Evolutionary conservation across 371 early-diverging fungal species (phyloP).

Genomic region (Mucor irregularis): DNA sequence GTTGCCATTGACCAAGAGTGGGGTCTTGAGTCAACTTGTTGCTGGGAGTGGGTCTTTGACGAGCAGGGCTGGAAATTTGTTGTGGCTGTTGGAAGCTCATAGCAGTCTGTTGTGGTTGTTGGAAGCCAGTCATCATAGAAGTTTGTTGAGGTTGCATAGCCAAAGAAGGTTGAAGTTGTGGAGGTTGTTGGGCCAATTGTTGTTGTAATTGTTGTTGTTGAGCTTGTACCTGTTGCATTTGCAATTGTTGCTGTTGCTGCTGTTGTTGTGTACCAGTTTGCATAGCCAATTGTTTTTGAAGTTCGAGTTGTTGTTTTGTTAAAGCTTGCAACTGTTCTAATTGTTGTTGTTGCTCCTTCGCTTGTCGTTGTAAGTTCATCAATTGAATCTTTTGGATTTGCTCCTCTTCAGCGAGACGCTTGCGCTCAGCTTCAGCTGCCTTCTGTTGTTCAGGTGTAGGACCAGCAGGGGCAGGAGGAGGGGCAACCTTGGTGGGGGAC

Average conservation of each 20-base stretch:
- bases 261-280: slow-evolving; percentile 39
- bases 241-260: slow-evolving; percentile 41
- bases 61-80: slow-evolving; percentile 6
- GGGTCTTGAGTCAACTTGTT: slow-evolving; percentile 29
- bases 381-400: slow-evolving; percentile 26
- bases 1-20: slow-evolving; percentile 36
- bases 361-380: slow-evolving; percentile 28
- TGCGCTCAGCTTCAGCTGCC: slow-evolving; percentile 20
- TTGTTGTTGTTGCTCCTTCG: slow-evolving; percentile 31
- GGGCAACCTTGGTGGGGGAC: slow-evolving; percentile 9
- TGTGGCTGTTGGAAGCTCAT: not conserved
- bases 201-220: slow-evolving; percentile 42
- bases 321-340: slow-evolving; percentile 31
- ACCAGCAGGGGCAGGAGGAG: slow-evolving; percentile 16
- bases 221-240: slow-evolving; percentile 13
- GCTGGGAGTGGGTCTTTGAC: slow-evolving; percentile 31
- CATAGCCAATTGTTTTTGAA: slow-evolving; percentile 28
- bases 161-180: slow-evolving; percentile 18
- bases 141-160: slow-evolving; percentile 7
- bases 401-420: slow-evolving; percentile 18
- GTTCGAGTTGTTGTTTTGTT: slow-evolving; percentile 27
- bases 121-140: slow-evolving; percentile 3
- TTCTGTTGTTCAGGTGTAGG: slow-evolving; percentile 21
- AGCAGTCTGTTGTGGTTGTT: slow-evolving; percentile 4
- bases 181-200: slow-evolving; percentile 15